Conservation (phyloP, 768 basidiomycete genomes). For the Gyrodon lividus region DNA sequence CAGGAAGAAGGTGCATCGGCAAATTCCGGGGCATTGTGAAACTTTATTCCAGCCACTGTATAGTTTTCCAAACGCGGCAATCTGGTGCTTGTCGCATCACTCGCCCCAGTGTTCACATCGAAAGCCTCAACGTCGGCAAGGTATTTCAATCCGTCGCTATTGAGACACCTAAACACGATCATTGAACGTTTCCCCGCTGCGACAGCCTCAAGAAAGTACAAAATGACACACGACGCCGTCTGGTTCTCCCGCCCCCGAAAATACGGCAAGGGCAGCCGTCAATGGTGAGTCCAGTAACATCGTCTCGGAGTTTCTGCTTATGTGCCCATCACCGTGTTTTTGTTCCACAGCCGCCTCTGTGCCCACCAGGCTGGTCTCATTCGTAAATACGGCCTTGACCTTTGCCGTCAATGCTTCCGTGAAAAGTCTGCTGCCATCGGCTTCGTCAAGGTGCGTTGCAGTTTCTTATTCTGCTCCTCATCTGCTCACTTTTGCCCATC, state of each 20-base stretch:
- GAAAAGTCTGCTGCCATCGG: conserved; percentile 93
- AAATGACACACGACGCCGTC: conserved; percentile 98
- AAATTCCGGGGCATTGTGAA: not conserved
- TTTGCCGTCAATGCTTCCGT: conserved; percentile 98
- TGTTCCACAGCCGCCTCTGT: conserved; percentile 74
- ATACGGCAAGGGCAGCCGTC: conserved; percentile 92
- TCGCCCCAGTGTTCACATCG: not conserved
- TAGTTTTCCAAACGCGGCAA: conserved; percentile 10
- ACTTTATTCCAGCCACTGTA: conserved; percentile 15
- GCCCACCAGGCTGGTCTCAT: conserved; percentile 98
- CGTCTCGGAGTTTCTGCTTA: not conserved
- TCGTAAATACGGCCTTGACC: conserved; percentile 94
- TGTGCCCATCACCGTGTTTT: not conserved
- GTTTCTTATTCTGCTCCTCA: not conserved
- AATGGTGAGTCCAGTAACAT: conserved; percentile 63
- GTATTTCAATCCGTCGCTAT: conserved; percentile 9
- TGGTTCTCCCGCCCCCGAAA: conserved; percentile 97
- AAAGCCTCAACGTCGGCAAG: conserved; percentile 19
- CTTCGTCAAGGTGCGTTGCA: conserved; percentile 78
- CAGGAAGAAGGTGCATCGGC: not conserved
- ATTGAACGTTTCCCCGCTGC: not conserved
- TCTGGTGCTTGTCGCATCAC: not conserved
- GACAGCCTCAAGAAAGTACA: conserved; percentile 24
- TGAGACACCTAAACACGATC: not conserved
- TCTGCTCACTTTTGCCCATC: not conserved